A percentile compares a stretch with the other conserved stretches of the same genome.
phyloP scores from a whole-genome alignment of 1,284 basidiomycete genomes.

The Phlebopus sp. region DNA sequence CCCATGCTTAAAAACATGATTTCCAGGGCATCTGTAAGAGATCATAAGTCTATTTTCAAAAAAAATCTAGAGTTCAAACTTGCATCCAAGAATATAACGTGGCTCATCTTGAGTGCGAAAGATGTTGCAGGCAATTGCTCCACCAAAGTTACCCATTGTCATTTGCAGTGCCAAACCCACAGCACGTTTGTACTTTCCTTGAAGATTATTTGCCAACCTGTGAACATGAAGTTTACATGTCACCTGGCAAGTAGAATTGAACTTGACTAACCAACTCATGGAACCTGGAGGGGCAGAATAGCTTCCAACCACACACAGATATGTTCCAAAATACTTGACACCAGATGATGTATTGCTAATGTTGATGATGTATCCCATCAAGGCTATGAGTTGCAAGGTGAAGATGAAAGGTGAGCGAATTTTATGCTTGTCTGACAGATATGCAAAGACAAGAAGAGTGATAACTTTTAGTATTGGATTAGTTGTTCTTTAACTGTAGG shows the following conservation, averaged over 20 bases:
- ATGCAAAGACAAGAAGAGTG: conserved; percentile 47
- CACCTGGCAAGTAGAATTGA: neutral
- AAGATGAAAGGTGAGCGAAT: conserved; percentile 60
- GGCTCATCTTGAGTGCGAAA: conserved; percentile 57
- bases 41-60: neutral
- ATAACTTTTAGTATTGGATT: conserved; percentile 38
- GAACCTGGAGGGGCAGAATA: conserved; percentile 57
- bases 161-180: conserved; percentile 41
- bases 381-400: conserved; percentile 46
- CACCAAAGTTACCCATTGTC: conserved; percentile 38
- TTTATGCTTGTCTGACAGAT: conserved; percentile 54
- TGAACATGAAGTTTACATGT: neutral
- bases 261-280: neutral
- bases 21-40: conserved; percentile 50
- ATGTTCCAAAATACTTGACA: conserved; percentile 64
- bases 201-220: conserved; percentile 42
- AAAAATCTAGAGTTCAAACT: conserved; percentile 26
- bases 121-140: conserved; percentile 43
- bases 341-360: conserved; percentile 38
- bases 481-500: neutral
- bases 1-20: conserved; percentile 64
- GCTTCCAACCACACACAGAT: conserved; percentile 53
- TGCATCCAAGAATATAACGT: conserved; percentile 58
- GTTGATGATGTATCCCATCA: conserved; percentile 63
- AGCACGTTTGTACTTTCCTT: conserved; percentile 45